Evolutionary conservation across 2,329 filamentous ascomycete genomes (phyloP), one percentile per base, ranked within the genome.

Genomic region (Penicillium verrucosum): DNA sequence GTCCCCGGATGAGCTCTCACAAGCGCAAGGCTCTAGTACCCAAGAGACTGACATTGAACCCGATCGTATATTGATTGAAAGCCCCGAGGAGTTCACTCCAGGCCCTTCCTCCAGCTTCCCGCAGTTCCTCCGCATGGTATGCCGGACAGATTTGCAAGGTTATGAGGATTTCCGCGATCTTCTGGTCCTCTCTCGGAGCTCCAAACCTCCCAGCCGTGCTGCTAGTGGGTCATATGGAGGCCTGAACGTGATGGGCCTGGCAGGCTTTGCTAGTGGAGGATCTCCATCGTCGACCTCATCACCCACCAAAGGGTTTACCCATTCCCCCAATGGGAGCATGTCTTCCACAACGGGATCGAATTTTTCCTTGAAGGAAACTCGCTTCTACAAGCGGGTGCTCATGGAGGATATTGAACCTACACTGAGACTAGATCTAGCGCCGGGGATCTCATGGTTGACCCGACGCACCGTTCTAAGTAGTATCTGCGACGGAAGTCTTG

Each of bases 391-490:
- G 77, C 87, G 94, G 45, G 87, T 87, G 6, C 75, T 97, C 27
- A 82, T 85, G 21, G 94, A 99, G 73, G 94, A 99, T 69, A 90
- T 99, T 55, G 94, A 99, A 70, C 94, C 94, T 0, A 96, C 94
- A 0, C 78, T 99, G 10, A 87, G 94, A 41, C 83, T 99, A 4
- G 94, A 99, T 72, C 83, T 86, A 2, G 92, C 94, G 0, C 94
- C 94, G 0, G 90, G 92, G 0, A 83, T 99, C 29, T 97, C 92
- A 0, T 99, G 94, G 91, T 82, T 99, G 45, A 92, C 90, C 47
- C 88, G 93, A 44, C 87, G 94, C 56, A 89, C 88, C 6, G 92
- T 97, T 5, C 75, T 96, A 37, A 88, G 83, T 59, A 87, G 91
- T 51, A 89, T 99, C 63, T 89, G 88, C 21, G 89, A 95, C 37